Evolutionary conservation across 2,329 filamentous ascomycete genomes (phyloP), one percentile per base, ranked within the genome.

Genomic region (Alternaria conjuncta): DNA sequence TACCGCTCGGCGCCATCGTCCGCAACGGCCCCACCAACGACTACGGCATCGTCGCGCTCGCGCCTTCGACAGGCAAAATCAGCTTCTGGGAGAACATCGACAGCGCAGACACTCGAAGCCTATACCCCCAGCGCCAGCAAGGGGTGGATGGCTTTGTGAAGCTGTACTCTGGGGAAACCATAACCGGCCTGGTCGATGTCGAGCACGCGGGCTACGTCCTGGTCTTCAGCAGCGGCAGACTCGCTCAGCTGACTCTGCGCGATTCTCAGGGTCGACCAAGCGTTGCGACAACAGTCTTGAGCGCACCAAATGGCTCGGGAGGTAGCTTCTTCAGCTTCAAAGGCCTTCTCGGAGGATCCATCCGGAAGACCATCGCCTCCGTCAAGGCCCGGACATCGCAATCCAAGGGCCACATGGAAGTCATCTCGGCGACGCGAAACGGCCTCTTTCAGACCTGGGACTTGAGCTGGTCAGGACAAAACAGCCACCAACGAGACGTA

Each of bases 41-140:
- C 71, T 91, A 94, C 32, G 96, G 96, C 3, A 86, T 99, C 41
- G 88, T 99, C 26, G 87, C 97, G 41, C 86, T 98, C 41, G 92
- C 95, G 82, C 92, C 95, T 12, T 88, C 88, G 18, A 94, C 86
- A 53, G 96, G 96, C 56, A 94, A 90, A 79, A 89, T 98, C 56
- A 90, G 93, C 47, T 98, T 96, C 79, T 98, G 96, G 94, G 96
- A 98, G 78, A 96, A 93, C 43, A 92, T 98, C 67, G 94, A 95
- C 60, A 94, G 90, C 78, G 94, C 93, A 10, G 92, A 94, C 43
- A 93, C 93, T 1, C 86, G 96, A 59, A 92, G 92, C 66, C 88
- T 96, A 44, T 92, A 95, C 74, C 90, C 92, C 68, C 91, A 96
- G 76, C 92, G 92, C 74, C 89, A 92, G 68, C 90, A 89, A 68